A percentile compares a stretch with the other conserved stretches of the same genome.
Evolutionary conservation across 2,329 filamentous ascomycete genomes (phyloP).

Genomic region (Amauroascus verrucosus): DNA sequence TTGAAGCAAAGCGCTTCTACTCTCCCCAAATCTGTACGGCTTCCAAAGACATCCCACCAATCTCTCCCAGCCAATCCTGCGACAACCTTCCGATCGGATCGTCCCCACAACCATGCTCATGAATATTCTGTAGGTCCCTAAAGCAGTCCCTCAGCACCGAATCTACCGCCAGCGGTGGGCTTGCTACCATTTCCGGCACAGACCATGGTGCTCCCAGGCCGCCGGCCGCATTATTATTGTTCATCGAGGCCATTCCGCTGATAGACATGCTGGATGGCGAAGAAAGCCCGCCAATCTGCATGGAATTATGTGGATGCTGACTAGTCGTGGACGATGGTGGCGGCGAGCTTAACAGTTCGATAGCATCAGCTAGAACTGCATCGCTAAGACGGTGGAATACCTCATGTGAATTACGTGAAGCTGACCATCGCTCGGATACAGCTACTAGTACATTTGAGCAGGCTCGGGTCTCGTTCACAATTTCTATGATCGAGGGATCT

Average conservation of each 20-base stretch:
- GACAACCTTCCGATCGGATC: slow-evolving; percentile 25
- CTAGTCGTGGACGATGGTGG: slow-evolving; percentile 16
- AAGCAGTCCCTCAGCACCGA: slow-evolving; percentile 34
- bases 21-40: slow-evolving; percentile 14
- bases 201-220: slow-evolving; percentile 12
- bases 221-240: background rate
- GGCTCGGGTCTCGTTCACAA: slow-evolving; percentile 36
- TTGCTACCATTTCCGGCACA: slow-evolving; percentile 5
- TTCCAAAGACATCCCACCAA: slow-evolving; percentile 17
- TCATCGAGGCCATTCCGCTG: slow-evolving; percentile 6
- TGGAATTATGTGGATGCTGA: background rate
- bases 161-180: slow-evolving; percentile 27
- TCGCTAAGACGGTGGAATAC: slow-evolving; percentile 38
- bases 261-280: slow-evolving; percentile 10
- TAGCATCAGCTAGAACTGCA: slow-evolving; percentile 34
- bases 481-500: slow-evolving; percentile 34
- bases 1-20: background rate
- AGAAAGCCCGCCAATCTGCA: background rate
- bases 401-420: slow-evolving; percentile 34
- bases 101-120: slow-evolving; percentile 20
- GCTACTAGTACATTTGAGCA: slow-evolving; percentile 40
- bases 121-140: slow-evolving; percentile 23
- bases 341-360: slow-evolving; percentile 22
- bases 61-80: slow-evolving; percentile 27
- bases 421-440: slow-evolving; percentile 37